Evolutionary conservation across 352 stramenopile genomes (phyloP).

Genomic region (Phytophthora multivora): DNA sequence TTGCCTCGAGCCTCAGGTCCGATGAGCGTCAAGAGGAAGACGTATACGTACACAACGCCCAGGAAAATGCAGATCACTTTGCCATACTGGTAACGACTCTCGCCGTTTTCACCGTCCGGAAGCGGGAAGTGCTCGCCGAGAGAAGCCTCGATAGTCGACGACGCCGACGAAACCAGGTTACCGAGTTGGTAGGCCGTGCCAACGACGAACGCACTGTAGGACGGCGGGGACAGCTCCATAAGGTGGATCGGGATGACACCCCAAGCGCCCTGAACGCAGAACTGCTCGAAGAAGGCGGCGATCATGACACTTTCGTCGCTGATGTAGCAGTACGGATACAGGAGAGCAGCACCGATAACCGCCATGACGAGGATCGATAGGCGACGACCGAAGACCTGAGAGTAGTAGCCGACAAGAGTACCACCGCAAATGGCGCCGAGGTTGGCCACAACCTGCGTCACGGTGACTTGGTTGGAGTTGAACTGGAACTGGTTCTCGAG

Average conservation of each 20-base stretch:
- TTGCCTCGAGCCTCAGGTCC: slow-evolving; percentile 54
- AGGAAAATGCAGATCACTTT: slow-evolving; percentile 59
- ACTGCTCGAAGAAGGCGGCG: slow-evolving; percentile 46
- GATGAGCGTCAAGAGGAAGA: slow-evolving; percentile 53
- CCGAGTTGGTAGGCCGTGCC: slow-evolving; percentile 61
- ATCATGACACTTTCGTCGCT: slow-evolving; percentile 37
- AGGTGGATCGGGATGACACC: slow-evolving; percentile 49
- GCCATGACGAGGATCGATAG: slow-evolving; percentile 47
- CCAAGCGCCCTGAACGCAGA: slow-evolving; percentile 56
- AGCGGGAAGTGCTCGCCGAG: slow-evolving; percentile 54
- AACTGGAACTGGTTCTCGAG: slow-evolving; percentile 54
- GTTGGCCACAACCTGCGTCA: slow-evolving; percentile 56
- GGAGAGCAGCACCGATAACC: slow-evolving; percentile 33
- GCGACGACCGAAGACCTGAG: slow-evolving; percentile 51
- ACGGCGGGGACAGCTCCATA: slow-evolving; percentile 60
- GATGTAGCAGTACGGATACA: slow-evolving; percentile 59
- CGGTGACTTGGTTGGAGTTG: slow-evolving; percentile 48
- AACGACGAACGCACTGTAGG: slow-evolving; percentile 53
- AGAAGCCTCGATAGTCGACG: slow-evolving; percentile 56
- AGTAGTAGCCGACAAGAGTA: slow-evolving; percentile 62
- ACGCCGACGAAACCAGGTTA: slow-evolving; percentile 57
- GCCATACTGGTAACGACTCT: slow-evolving; percentile 48
- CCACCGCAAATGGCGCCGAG: slow-evolving; percentile 52
- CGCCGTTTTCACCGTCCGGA: slow-evolving; percentile 27
- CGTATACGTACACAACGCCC: slow-evolving; percentile 50